Percentiles rank a stretch among this genome's conserved stretches.
Evolutionary conservation across 768 basidiomycete species (phyloP).

Genomic region (Agaricus subrufescens): DNA sequence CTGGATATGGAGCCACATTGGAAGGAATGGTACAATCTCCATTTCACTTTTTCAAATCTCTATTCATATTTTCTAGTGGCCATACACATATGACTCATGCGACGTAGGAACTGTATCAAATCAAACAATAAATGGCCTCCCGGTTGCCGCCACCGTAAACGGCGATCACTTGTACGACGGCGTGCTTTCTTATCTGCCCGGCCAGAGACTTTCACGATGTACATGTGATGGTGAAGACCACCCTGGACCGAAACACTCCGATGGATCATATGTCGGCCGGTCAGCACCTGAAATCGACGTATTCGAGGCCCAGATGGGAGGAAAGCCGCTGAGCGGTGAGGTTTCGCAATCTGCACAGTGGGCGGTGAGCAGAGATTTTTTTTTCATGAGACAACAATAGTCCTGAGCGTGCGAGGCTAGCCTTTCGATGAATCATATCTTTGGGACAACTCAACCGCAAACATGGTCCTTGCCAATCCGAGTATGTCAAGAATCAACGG

Average conservation of each 20-base stretch:
- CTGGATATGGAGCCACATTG: constrained; percentile 78
- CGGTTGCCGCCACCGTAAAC: constrained; percentile 49
- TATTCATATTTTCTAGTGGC: constrained; percentile 46
- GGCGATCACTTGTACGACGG: constrained; percentile 42
- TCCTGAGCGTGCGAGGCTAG: constrained; percentile 20
- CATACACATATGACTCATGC: constrained; percentile 74
- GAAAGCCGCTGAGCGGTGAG: constrained; percentile 42
- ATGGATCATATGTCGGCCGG: constrained; percentile 74
- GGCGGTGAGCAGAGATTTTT: constrained; percentile 43
- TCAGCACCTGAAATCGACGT: constrained; percentile 86
- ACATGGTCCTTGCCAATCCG: constrained; percentile 51
- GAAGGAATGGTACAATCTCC: constrained; percentile 63
- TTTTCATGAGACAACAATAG: constrained; percentile 1
- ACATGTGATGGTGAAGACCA: constrained; percentile 77
- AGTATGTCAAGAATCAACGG: constrained; percentile 51
- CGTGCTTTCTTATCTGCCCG: constrained; percentile 63
- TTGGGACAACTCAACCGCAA: constrained; percentile 57
- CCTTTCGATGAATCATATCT: constrained; percentile 71
- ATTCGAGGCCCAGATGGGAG: constrained; percentile 68
- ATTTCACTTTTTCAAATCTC: neutral
- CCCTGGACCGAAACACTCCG: constrained; percentile 68
- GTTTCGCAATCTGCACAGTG: constrained; percentile 83
- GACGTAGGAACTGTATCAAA: constrained; percentile 78
- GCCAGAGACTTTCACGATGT: constrained; percentile 77
- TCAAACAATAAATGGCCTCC: constrained; percentile 66